Conservation (phyloP, 2,329 filamentous ascomycete genomes). For the Hortaea werneckii region DNA sequence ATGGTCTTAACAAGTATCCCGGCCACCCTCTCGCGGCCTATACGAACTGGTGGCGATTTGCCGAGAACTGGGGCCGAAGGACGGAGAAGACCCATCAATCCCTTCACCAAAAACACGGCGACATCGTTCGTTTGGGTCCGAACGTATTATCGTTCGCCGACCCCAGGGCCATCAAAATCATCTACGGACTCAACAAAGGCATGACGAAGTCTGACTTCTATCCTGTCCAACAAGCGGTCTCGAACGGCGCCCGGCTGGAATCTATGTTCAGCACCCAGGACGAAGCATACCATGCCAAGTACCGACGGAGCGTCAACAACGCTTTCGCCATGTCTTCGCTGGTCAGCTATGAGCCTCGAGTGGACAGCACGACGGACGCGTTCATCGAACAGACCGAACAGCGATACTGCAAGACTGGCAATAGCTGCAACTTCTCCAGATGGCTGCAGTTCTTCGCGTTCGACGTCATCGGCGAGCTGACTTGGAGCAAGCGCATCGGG, state of each 20-base stretch:
- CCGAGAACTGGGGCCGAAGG: conserved; percentile 54
- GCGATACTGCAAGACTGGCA: conserved; percentile 31
- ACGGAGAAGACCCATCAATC: conserved; percentile 58
- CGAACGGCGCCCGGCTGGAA: conserved; percentile 55
- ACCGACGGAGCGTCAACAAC: conserved; percentile 64
- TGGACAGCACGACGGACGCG: conserved; percentile 62
- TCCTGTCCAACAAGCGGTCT: conserved; percentile 63
- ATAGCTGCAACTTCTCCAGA: conserved; percentile 52
- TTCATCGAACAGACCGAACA: conserved; percentile 49
- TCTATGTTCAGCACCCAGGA: conserved; percentile 70
- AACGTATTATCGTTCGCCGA: conserved; percentile 65
- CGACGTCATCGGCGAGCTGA: conserved; percentile 70
- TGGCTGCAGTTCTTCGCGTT: conserved; percentile 79
- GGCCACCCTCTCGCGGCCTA: conserved; percentile 58
- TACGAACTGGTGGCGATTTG: conserved; percentile 66
- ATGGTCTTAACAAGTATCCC: conserved; percentile 59
- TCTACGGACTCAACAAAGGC: conserved; percentile 76
- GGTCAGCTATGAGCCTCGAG: conserved; percentile 69
- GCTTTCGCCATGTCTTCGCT: conserved; percentile 70
- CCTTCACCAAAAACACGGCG: conserved; percentile 61
- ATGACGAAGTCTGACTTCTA: conserved; percentile 78
- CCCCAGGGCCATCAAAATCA: conserved; percentile 60
- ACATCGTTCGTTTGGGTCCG: conserved; percentile 65
- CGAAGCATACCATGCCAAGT: conserved; percentile 64
- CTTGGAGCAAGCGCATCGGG: conserved; percentile 64